Base-by-base conservation (phyloP, 139 green algal genomes). In the Coelastrella sp. region DNA sequence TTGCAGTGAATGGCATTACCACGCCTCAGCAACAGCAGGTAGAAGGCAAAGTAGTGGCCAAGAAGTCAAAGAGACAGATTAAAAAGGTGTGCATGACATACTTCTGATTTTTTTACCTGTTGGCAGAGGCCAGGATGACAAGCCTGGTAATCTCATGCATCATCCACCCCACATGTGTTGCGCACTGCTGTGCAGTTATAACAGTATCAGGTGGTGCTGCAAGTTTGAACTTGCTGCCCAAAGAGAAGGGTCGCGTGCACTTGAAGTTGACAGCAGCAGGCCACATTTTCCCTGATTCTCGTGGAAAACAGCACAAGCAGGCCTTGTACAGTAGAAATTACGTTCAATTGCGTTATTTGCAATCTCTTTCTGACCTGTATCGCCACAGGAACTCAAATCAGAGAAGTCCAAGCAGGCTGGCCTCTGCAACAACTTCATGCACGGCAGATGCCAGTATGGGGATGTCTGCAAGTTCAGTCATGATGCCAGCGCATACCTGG, bases 381-480 rank as follows among this genome's bases (percentile, higher is more conserved):
- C 22, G 11, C 68, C n/a, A 14, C 66, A 63, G 61, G 25, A 59
- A 6, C 24, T 61, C 14, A 59, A 22, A 22, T 19, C 22, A 10
- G 14, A 59, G 76, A 59, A 59, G n/a, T 22, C 76, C 49, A 59
- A 20, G 76, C 22, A 19, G n/a, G 49, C 76, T 63, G 68, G 68
- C 70, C 14, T 58, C 49, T 66, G 79, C 56, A 66, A 14, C 57
- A 68, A 68, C 35, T 85, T 57, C 79, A 35, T 68, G 20, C 79
- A 66, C 57, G 91, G 92, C 3, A 92, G 35, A 3, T 98, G 96
- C 89, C 91, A 20, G 4, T 96, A 90, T 73, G 95, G 93, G 3
- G 91, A 95, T 9, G n/a, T 80, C 14, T 98, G 97, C 93, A 93
- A 85, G 22, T 97, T 95, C 92, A 94, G 89, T 60, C 97, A 99